Percentiles rank a stretch among this genome's conserved stretches.
Evolutionary conservation across 176 grass and related monocot species (phyloP).

Genomic region (Triticum urartu): DNA sequence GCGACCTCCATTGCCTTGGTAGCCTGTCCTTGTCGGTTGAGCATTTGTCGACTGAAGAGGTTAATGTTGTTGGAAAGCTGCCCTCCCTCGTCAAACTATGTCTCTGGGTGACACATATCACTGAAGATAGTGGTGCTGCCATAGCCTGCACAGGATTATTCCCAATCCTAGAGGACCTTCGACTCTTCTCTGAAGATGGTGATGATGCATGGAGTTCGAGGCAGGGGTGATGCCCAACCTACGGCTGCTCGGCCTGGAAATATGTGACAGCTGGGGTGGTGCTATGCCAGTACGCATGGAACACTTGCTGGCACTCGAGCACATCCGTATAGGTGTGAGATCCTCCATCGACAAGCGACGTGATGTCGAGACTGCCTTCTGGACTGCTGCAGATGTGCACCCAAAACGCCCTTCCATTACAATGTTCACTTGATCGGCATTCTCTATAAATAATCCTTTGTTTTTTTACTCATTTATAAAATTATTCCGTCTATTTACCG

Average conservation of each 20-base stretch:
- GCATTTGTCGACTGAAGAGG: background rate
- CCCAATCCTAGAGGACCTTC: background rate
- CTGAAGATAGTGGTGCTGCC: background rate
- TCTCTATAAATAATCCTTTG: too few species aligned
- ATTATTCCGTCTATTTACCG: too few species aligned
- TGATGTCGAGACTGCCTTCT: background rate
- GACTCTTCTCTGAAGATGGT: background rate
- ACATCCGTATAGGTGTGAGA: too few species aligned
- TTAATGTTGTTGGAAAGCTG: background rate
- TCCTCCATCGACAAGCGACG: background rate
- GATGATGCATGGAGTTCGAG: background rate
- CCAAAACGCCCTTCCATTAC: background rate
- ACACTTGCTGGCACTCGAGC: background rate
- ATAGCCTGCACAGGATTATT: background rate
- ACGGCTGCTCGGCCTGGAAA: background rate
- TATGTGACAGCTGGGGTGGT: background rate
- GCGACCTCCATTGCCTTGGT: background rate
- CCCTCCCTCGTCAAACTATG: background rate
- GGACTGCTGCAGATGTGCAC: background rate
- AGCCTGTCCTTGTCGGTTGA: background rate
- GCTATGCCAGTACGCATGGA: background rate
- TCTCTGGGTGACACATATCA: background rate
- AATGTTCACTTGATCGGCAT: too few species aligned
- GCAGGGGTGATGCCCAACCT: background rate
- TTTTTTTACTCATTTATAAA: too few species aligned